Evolutionary conservation across 2,329 filamentous ascomycete genomes (phyloP).

Genomic region (Cladosporium sp.): DNA sequence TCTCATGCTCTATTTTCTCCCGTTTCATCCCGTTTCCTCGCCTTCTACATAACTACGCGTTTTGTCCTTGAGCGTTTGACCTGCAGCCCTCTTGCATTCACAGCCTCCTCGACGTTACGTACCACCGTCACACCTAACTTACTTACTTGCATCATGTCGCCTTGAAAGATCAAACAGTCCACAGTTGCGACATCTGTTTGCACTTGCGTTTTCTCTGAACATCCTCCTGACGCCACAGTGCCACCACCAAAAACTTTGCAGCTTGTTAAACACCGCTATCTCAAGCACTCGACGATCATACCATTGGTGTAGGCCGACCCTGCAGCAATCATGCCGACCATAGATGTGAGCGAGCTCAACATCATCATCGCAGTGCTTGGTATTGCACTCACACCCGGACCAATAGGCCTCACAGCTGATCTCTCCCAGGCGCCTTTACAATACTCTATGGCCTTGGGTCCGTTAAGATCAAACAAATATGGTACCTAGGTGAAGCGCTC

Average conservation of each 20-base stretch:
- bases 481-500: conserved; percentile 85
- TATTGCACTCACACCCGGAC: not conserved
- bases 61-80: not conserved
- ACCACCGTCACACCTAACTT: not conserved
- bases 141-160: not conserved
- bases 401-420: not conserved
- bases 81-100: not conserved
- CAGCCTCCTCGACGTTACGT: not conserved
- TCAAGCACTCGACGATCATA: not conserved
- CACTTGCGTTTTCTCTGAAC: not conserved
- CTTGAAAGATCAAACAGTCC: not conserved
- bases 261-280: not conserved
- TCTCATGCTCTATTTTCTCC: not conserved
- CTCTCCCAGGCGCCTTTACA: conserved; percentile 66
- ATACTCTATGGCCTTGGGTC: conserved; percentile 82
- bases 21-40: not conserved
- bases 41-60: conserved; percentile 1
- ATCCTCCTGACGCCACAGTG: not conserved
- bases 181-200: not conserved
- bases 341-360: conserved; percentile 73
- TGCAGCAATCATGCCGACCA: conserved; percentile 52
- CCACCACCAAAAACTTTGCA: not conserved
- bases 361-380: conserved; percentile 72
- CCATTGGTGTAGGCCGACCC: not conserved
- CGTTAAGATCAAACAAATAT: conserved; percentile 80